Conservation (phyloP, 148 eudicot genomes). For the Camellia lanceoleosa region DNA sequence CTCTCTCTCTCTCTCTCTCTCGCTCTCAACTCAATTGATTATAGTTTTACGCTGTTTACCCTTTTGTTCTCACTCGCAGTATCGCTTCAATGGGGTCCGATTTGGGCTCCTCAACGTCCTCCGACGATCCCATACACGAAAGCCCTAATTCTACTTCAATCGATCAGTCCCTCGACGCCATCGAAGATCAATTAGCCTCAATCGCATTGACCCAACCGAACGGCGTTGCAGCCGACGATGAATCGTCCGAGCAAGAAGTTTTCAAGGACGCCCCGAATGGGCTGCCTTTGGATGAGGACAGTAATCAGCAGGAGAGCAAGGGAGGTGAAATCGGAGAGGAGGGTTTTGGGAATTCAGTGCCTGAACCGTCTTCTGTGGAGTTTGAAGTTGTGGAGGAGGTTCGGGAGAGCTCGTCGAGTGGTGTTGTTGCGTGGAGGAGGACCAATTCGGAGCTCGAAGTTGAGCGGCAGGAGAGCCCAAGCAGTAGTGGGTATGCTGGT, state of each 20-base stretch:
- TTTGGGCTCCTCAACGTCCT: conserved; percentile 33
- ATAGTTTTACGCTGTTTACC: not conserved
- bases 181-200: conserved; percentile 51
- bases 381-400: conserved; percentile 16
- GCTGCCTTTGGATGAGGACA: conserved; percentile 16
- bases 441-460: conserved; percentile 43
- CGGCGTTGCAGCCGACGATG: not conserved
- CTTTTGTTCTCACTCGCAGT: conserved; percentile 10
- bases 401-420: conserved; percentile 21
- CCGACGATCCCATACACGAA: conserved; percentile 27
- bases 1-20: conserved; percentile 16
- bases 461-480: conserved; percentile 51
- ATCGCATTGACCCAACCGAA: conserved; percentile 30
- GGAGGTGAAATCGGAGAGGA: conserved; percentile 11
- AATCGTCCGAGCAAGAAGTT: not conserved
- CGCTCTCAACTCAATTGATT: not conserved
- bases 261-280: conserved; percentile 26
- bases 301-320: conserved; percentile 1
- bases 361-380: not conserved
- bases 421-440: conserved; percentile 32
- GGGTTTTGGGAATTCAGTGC: not conserved
- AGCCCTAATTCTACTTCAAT: conserved; percentile 42
- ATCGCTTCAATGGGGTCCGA: conserved; percentile 45
- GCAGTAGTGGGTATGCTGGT: conserved; percentile 87
- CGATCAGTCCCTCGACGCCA: conserved; percentile 44